phyloP scores from a whole-genome alignment of 2,329 filamentous ascomycete species.

The Colletotrichum acutatum region DNA sequence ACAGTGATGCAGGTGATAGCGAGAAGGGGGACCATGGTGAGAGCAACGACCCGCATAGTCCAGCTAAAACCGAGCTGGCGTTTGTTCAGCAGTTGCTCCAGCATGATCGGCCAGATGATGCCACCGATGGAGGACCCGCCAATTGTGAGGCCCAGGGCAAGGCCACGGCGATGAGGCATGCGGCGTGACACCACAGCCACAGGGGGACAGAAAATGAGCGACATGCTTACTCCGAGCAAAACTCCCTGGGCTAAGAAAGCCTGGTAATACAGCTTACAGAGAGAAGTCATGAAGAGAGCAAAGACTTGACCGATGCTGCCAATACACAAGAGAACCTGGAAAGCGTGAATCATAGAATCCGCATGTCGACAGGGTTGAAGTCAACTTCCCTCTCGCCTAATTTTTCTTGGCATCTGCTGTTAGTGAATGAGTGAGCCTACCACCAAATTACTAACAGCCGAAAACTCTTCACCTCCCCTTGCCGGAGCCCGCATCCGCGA shows the following conservation, averaged over 20 bases:
- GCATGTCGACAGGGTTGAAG: slow-evolving; percentile 49
- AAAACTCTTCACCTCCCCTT: no score
- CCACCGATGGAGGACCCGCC: slow-evolving; percentile 45
- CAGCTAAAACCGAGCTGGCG: slow-evolving; percentile 19
- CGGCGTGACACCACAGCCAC: slow-evolving; percentile 47
- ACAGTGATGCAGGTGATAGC: slow-evolving; percentile 37
- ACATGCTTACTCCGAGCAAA: slow-evolving; percentile 56
- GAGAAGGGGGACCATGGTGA: slow-evolving; percentile 12
- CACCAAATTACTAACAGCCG: no score
- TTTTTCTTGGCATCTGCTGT: no score
- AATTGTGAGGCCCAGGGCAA: slow-evolving; percentile 47
- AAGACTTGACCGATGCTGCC: slow-evolving; percentile 52
- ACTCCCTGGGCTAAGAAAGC: slow-evolving; percentile 56
- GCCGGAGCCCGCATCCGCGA: no score
- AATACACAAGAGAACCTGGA: slow-evolving; percentile 56
- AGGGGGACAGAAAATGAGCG: slow-evolving; percentile 52
- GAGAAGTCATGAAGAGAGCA: slow-evolving; percentile 18
- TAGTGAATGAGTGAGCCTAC: no score
- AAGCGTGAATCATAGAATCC: slow-evolving; percentile 50
- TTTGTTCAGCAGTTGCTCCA: slow-evolving; percentile 15
- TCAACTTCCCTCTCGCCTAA: no score
- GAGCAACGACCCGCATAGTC: slow-evolving; percentile 13
- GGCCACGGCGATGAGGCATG: slow-evolving; percentile 41
- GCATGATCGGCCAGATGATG: slow-evolving; percentile 26
- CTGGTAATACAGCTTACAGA: slow-evolving; percentile 52